phyloP scores from a whole-genome alignment of 2,329 filamentous ascomycete genomes.

The Ascochyta clinopodiicola region DNA sequence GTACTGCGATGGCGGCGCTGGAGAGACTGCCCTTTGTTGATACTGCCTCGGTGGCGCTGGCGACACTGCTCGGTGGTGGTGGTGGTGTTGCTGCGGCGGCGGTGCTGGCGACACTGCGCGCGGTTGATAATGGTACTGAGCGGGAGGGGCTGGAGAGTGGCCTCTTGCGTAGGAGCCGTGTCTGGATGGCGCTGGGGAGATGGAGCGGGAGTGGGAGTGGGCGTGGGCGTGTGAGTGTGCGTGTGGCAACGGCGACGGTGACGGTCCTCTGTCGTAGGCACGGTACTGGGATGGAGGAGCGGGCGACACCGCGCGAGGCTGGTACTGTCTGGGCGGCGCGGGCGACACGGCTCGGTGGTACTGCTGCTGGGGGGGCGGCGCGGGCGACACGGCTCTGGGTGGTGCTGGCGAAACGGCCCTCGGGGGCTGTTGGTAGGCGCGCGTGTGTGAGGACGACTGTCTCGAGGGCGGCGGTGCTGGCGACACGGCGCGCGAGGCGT shows the following conservation, averaged over 20 bases:
- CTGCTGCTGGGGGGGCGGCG: slow-evolving; percentile 20
- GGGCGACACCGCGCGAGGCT: slow-evolving; percentile 36
- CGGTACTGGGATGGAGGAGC: slow-evolving; percentile 35
- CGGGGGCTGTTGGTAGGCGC: slow-evolving; percentile 26
- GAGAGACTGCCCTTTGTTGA: slow-evolving; percentile 35
- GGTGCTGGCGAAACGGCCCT: slow-evolving; percentile 38
- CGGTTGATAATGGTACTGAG: slow-evolving; percentile 27
- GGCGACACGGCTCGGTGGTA: slow-evolving; percentile 33
- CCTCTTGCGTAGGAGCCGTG: slow-evolving; percentile 11
- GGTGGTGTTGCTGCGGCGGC: slow-evolving; percentile 27
- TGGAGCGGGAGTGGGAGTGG: slow-evolving; percentile 5
- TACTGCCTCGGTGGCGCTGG: slow-evolving; percentile 33
- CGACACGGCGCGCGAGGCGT: slow-evolving; percentile 29
- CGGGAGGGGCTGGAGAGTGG: slow-evolving; percentile 36
- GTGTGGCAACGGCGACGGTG: background rate
- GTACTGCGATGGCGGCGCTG: slow-evolving; percentile 37
- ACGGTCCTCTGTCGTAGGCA: slow-evolving; percentile 29
- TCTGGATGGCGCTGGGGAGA: slow-evolving; percentile 31
- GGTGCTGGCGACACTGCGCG: slow-evolving; percentile 39
- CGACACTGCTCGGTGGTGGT: slow-evolving; percentile 28
- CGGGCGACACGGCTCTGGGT: slow-evolving; percentile 28
- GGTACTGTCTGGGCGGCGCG: slow-evolving; percentile 30
- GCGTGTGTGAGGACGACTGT: background rate
- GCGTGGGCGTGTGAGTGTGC: slow-evolving; percentile 1
- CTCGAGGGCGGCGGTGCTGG: slow-evolving; percentile 36